A percentile compares a stretch with the other conserved stretches of the same genome.
phyloP scores from a whole-genome alignment of 2,329 filamentous ascomycete species.

The Penicillium sp. region DNA sequence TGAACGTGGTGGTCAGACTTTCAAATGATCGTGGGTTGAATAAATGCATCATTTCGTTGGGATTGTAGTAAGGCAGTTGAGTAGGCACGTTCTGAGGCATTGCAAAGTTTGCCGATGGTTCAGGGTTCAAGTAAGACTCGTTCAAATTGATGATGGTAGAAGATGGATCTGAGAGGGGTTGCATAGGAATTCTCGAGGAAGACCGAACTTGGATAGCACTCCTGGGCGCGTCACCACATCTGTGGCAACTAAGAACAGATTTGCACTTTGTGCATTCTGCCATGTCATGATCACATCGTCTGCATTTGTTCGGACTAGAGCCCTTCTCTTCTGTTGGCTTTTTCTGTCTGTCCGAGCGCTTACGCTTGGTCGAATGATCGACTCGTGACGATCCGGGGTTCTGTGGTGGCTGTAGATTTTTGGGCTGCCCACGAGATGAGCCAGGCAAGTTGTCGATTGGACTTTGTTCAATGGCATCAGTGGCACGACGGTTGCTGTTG shows the following conservation, averaged over 20 bases:
- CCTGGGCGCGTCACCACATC: background rate
- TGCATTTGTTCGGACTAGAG: background rate
- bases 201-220: background rate
- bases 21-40: background rate
- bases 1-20: background rate
- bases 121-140: background rate
- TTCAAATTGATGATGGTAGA: background rate
- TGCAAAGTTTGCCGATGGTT: no score
- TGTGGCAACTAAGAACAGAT: background rate
- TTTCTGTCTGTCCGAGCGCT: background rate
- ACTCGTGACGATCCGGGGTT: background rate
- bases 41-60: background rate
- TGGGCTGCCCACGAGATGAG: background rate
- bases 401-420: background rate
- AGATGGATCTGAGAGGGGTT: background rate
- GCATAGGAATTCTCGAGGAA: background rate
- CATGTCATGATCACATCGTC: background rate
- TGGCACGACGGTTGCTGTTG: background rate
- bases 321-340: background rate
- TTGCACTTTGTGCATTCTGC: background rate
- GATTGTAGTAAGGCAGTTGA: background rate
- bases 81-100: background rate
- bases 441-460: background rate
- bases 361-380: background rate
- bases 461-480: background rate